Evolutionary conservation across 1,284 basidiomycete species (phyloP).

Genomic region (Laetiporus sulphureus): DNA sequence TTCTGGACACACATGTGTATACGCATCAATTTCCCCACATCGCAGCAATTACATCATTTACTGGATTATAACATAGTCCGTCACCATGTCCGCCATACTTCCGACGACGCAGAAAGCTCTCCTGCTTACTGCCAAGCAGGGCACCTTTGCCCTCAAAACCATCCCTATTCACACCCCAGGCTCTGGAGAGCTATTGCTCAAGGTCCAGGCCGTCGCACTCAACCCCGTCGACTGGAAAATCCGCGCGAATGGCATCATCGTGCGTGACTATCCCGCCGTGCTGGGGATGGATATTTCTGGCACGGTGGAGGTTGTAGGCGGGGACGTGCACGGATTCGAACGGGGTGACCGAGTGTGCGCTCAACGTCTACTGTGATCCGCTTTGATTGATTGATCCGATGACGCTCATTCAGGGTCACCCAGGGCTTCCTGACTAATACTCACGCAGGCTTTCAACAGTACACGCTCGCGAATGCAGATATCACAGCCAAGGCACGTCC

Average conservation of each 20-base stretch:
- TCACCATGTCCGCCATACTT: no score
- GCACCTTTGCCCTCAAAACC: constrained; percentile 17
- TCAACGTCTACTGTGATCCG: neutral
- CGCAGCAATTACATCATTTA: no score
- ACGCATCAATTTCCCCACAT: no score
- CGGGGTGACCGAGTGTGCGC: constrained; percentile 12
- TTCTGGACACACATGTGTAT: no score
- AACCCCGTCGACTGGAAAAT: constrained; percentile 44
- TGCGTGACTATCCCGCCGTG: constrained; percentile 18
- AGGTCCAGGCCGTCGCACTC: constrained; percentile 31
- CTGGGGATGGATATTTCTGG: constrained; percentile 11
- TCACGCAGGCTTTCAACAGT: constrained; percentile 22
- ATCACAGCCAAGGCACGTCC: constrained; percentile 19
- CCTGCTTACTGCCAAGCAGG: constrained; percentile 14
- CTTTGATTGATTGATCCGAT: no score
- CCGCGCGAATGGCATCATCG: constrained; percentile 18
- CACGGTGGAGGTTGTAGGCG: constrained; percentile 11
- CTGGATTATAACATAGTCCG: no score
- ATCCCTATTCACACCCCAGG: constrained; percentile 23
- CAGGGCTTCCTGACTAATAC: constrained; percentile 2
- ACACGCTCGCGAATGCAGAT: constrained; percentile 15
- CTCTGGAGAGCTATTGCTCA: constrained; percentile 35
- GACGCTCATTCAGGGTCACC: neutral
- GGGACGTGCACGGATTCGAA: constrained; percentile 6
- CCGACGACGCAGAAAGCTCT: constrained; percentile 20